Conservation (phyloP, 176 grass and related monocot species). For the Echinochloa phyllopogon region DNA sequence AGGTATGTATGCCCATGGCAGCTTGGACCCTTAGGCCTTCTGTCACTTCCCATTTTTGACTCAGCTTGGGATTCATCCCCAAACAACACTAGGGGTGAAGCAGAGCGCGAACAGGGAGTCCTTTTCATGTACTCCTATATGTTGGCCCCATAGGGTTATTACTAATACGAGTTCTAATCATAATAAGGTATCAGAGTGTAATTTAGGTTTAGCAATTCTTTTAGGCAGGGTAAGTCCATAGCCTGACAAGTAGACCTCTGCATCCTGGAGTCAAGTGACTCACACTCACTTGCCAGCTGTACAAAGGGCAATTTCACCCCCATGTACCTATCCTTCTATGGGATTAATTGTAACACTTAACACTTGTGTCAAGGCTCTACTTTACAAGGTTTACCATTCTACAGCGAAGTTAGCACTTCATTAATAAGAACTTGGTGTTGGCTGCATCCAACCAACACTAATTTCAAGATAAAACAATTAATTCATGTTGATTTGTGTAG, state of each 20-base stretch:
- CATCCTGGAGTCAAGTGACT: neutral
- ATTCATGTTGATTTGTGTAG: slow-evolving; percentile 2
- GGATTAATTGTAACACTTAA: neutral
- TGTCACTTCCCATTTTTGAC: neutral
- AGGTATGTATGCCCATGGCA: neutral
- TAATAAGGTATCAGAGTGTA: too few species aligned
- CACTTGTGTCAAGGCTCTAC: neutral
- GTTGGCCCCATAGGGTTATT: neutral
- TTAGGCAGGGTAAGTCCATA: neutral
- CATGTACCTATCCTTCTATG: neutral
- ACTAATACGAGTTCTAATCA: neutral
- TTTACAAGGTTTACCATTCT: neutral
- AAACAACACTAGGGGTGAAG: neutral
- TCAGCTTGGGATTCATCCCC: neutral
- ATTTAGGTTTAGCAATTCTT: too few species aligned
- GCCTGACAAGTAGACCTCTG: neutral
- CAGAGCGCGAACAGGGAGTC: neutral
- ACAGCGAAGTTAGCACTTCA: neutral
- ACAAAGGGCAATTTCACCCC: neutral
- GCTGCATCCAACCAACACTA: neutral
- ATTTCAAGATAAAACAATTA: neutral
- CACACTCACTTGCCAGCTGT: neutral
- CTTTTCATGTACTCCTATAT: neutral
- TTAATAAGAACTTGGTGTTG: slow-evolving; percentile 13
- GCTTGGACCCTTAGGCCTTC: neutral